Evolutionary conservation across 495 filamentous ascomycete genomes (phyloP).

Genomic region (Symbiotaphrina buchneri): DNA sequence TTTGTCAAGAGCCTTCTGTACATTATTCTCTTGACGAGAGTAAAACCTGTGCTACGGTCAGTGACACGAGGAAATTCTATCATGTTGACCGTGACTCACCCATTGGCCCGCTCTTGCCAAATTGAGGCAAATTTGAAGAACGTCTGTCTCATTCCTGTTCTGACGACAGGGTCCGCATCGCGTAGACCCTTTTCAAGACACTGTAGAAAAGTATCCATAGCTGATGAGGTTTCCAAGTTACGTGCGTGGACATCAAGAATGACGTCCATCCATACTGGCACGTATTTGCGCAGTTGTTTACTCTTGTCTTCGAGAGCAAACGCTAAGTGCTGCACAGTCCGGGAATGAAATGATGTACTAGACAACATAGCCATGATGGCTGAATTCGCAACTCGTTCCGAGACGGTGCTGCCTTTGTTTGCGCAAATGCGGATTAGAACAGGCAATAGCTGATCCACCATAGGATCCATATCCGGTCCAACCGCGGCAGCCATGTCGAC

Average conservation of each 20-base stretch:
- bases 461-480: constrained; percentile 60
- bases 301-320: constrained; percentile 79
- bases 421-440: constrained; percentile 73
- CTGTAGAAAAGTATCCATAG: constrained; percentile 11
- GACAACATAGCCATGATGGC: too few relatives aligned
- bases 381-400: too few relatives aligned
- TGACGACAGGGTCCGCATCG: constrained; percentile 72
- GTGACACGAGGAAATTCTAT: too few relatives aligned
- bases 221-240: too few relatives aligned
- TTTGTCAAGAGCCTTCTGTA: too few relatives aligned
- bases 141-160: constrained; percentile 59
- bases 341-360: constrained; percentile 54
- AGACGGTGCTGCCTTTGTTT: too few relatives aligned
- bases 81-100: constrained; percentile 35
- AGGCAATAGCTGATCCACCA: constrained; percentile 79
- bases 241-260: constrained; percentile 54
- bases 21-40: too few relatives aligned
- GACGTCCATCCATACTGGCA: constrained; percentile 64
- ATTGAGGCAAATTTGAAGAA: constrained; percentile 62
- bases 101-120: constrained; percentile 60
- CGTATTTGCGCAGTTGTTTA: constrained; percentile 55
- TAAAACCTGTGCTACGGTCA: background rate
- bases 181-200: constrained; percentile 65
- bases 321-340: constrained; percentile 66
- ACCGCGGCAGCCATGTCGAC: constrained; percentile 64